Evolutionary conservation across 495 filamentous ascomycete species (phyloP).

Genomic region (Penicillium macrosclerotiorum): DNA sequence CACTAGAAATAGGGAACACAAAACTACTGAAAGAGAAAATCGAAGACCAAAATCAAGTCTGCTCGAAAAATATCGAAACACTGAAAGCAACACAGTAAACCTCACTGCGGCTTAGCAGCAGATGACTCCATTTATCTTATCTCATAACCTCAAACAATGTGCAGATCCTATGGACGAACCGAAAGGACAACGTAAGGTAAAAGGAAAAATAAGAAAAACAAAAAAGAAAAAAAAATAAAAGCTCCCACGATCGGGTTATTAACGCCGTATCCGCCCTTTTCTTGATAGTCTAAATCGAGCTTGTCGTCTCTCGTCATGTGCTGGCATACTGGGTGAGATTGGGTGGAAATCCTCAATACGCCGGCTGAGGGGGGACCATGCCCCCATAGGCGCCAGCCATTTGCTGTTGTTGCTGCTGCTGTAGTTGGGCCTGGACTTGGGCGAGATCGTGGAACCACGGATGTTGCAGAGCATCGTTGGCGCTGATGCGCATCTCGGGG

Average conservation of each 20-base stretch:
- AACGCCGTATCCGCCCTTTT: constrained; percentile 39
- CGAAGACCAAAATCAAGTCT: too few species aligned
- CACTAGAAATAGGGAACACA: too few species aligned
- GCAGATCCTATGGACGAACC: neutral
- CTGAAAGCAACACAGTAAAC: too few species aligned
- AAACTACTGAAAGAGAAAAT: too few species aligned
- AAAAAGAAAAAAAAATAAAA: constrained; percentile 11
- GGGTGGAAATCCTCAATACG: constrained; percentile 38
- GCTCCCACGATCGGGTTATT: constrained; percentile 22
- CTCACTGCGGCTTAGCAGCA: too few species aligned
- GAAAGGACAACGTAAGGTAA: neutral
- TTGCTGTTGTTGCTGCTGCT: constrained; percentile 44
- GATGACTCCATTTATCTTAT: too few species aligned
- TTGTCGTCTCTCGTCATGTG: constrained; percentile 34
- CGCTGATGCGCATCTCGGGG: constrained; percentile 87
- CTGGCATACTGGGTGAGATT: too few species aligned
- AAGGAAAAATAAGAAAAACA: constrained; percentile 4
- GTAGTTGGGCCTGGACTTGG: constrained; percentile 50
- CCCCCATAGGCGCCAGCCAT: constrained; percentile 42
- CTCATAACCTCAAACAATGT: too few species aligned
- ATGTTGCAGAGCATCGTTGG: constrained; percentile 78
- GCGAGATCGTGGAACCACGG: constrained; percentile 80
- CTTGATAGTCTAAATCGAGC: constrained; percentile 29
- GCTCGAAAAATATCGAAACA: too few species aligned
- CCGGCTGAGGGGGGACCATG: constrained; percentile 39